These are phyloP conservation scores for Fusarium transvaalense DNA, from an alignment of 2,329 filamentous ascomycete species.

Conservation along the genomic window DNA sequence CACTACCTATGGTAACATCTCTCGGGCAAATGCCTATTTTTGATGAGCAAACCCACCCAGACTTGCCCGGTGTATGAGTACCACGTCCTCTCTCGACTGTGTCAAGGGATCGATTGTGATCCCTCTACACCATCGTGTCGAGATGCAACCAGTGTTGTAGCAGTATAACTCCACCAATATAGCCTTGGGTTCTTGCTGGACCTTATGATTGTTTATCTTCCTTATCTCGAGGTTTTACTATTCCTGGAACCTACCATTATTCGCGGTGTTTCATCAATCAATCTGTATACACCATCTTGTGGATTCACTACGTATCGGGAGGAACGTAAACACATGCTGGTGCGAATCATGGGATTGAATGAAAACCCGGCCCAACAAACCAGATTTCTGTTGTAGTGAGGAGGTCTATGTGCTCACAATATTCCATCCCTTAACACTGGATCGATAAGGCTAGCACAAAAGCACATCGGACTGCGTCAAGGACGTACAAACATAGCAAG, in stretches of 20 bases:
- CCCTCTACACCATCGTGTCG: background rate
- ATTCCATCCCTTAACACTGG: background rate
- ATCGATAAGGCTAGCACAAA: background rate
- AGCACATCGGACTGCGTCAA: background rate
- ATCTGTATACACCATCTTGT: background rate
- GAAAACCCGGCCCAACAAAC: background rate
- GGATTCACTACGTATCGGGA: background rate
- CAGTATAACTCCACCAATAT: background rate
- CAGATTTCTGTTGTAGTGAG: background rate
- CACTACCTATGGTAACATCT: background rate
- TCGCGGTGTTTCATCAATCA: background rate
- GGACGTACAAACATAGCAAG: background rate
- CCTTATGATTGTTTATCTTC: background rate
- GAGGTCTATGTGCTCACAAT: background rate
- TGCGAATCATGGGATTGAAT: background rate
- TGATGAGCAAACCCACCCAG: background rate
- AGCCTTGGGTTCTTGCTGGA: background rate
- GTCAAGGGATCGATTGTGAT: background rate
- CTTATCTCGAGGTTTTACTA: background rate
- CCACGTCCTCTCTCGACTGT: background rate
- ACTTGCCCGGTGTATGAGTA: too few species aligned
- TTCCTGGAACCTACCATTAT: background rate
- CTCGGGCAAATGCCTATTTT: too few species aligned
- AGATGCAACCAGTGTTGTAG: background rate
- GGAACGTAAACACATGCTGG: background rate